Conservation (phyloP, 2,329 filamentous ascomycete genomes). For the Colletotrichum tropicicola region DNA sequence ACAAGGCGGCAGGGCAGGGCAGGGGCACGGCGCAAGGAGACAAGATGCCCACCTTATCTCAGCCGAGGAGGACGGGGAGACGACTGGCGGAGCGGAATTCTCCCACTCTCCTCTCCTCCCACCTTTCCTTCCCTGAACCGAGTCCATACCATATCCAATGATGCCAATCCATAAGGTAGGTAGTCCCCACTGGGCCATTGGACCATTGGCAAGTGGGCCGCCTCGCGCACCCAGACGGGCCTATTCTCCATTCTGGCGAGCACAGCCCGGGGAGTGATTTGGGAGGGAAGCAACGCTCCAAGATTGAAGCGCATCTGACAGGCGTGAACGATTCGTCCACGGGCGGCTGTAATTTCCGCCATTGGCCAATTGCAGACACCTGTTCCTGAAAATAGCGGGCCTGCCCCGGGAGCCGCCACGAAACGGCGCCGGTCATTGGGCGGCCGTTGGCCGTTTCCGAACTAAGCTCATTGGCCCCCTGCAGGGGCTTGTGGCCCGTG, state of each 20-base stretch:
- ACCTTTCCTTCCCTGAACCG: neutral
- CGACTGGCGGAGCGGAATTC: constrained; percentile 3
- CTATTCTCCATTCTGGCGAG: constrained; percentile 22
- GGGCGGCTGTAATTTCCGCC: constrained; percentile 27
- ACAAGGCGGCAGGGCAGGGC: neutral
- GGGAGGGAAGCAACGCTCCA: constrained; percentile 11
- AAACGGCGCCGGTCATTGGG: constrained; percentile 24
- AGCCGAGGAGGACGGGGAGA: neutral
- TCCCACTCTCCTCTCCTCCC: constrained; percentile 5
- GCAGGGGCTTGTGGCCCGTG: constrained; percentile 10
- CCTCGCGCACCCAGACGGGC: neutral
- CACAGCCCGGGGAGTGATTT: constrained; percentile 19
- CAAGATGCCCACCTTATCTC: neutral
- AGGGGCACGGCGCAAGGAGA: neutral
- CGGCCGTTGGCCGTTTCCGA: constrained; percentile 22
- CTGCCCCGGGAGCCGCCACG: neutral
- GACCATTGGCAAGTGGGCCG: neutral
- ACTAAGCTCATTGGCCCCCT: constrained; percentile 26
- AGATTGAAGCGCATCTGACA: constrained; percentile 28
- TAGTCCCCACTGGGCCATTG: neutral
- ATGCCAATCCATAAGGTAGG: too few relatives aligned
- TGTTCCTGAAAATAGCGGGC: neutral
- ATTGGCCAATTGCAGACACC: constrained; percentile 3
- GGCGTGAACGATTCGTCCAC: constrained; percentile 28
- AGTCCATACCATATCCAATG: too few relatives aligned